Conservation (phyloP, 306 rosid species). For the Oemleria cerasiformis region DNA sequence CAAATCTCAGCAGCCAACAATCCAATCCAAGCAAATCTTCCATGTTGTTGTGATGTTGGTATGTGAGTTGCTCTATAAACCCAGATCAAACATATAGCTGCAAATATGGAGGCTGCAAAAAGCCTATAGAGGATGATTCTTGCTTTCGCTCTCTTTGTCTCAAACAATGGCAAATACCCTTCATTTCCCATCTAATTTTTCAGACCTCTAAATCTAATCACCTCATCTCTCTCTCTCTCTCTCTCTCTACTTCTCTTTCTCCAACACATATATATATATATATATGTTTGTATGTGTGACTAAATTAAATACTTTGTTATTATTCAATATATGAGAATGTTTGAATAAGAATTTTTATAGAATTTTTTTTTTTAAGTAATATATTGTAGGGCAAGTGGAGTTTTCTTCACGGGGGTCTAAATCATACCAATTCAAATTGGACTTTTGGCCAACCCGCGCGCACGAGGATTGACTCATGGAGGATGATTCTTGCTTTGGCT, state of each 20-base stretch:
- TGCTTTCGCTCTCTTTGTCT: slow-evolving; percentile 48
- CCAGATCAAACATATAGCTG: slow-evolving; percentile 67
- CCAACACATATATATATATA: background rate
- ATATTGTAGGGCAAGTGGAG: too few species aligned
- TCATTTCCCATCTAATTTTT: slow-evolving; percentile 14
- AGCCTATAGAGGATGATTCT: slow-evolving; percentile 35
- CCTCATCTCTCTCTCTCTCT: background rate
- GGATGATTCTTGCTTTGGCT: slow-evolving; percentile 31
- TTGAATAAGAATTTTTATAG: too few species aligned
- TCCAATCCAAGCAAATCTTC: slow-evolving; percentile 56
- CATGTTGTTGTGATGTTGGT: slow-evolving; percentile 29
- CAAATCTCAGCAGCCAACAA: slow-evolving; percentile 65
- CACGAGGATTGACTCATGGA: too few species aligned
- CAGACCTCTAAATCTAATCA: background rate
- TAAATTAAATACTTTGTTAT: too few species aligned
- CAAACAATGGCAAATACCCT: slow-evolving; percentile 40
- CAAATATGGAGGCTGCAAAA: slow-evolving; percentile 43
- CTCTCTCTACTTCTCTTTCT: background rate
- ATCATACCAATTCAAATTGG: too few species aligned
- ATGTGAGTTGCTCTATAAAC: slow-evolving; percentile 47
- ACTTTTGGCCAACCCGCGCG: too few species aligned
- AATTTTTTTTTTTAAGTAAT: too few species aligned
- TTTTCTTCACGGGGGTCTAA: too few species aligned
- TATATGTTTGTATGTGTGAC: background rate
- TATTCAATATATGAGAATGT: too few species aligned